Base-by-base conservation (phyloP, 345 rosid species). In the Syzygium aromaticum region DNA sequence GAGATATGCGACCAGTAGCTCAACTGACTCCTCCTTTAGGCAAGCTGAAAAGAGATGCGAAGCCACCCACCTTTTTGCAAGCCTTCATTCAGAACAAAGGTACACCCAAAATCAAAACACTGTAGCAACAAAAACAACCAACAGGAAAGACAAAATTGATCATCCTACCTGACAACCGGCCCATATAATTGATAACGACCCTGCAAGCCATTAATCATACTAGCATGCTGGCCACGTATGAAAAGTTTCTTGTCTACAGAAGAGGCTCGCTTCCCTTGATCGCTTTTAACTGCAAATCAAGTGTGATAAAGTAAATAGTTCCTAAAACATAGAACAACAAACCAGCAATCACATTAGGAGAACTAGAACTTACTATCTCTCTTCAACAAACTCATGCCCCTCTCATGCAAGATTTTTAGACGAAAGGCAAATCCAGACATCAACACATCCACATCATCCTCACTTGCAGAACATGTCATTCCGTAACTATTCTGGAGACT, bases 21-120 rank as follows among this genome's bases (percentile, higher is more conserved):
- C 99, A 86, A 95, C 90, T 85, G 94, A 96, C 93, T 96, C 99
- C 90, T 95, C 99, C 43, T 77, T 93, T 92, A 97, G 92, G 90
- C 98, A 95, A 84, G 98, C 95, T 78, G 99, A 97, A 93, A 95
- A 97, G 85, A 96, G 90, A 94, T 96, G 99, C 7, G 99, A 91
- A 90, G 96, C 92, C 86, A 96, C 94, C 99, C 99, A 96, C 88
- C 99, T 92, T 90, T 97, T 97, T 86, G 97, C 99, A 91, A 97
- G 95, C 97, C 99, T 97, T 89, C 67, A 89, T 17, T 3, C 21
- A 25, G 38, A 85, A 27, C 27, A 85, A 73, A 27, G 78, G 22
- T 43, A 73, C 27, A 46, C 56, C 46, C 77, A 59, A 85, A 85
- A 21, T 85, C 57, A 77, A 51, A 49, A 28, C n/a, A 53, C 30